Conservation (phyloP, 176 grass and related monocot genomes). For the Aegilops sharonensis region DNA sequence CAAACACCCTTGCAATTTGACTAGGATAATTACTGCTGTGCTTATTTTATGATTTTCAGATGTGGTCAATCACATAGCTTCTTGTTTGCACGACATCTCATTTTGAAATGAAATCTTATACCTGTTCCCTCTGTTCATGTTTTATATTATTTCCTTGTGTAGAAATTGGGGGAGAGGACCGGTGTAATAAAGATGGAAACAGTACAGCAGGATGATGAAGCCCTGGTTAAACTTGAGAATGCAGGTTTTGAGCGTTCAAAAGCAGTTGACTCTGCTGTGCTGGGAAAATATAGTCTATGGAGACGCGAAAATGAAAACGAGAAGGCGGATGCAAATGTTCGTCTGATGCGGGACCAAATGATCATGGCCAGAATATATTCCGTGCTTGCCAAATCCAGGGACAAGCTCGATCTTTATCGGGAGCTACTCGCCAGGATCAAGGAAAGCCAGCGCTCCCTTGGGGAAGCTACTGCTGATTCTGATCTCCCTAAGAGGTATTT, state of each 20-base stretch:
- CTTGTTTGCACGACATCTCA: background rate
- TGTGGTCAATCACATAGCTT: background rate
- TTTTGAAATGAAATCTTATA: conserved; percentile 1
- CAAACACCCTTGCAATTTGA: background rate
- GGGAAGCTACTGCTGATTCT: conserved; percentile 60
- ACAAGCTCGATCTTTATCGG: conserved; percentile 57
- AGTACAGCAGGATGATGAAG: conserved; percentile 55
- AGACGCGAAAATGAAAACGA: conserved; percentile 60
- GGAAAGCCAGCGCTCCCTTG: conserved; percentile 54
- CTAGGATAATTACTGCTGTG: background rate
- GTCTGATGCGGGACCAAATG: conserved; percentile 60
- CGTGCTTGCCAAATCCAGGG: conserved; percentile 53
- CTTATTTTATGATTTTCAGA: conserved; percentile 2
- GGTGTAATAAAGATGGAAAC: conserved; percentile 26
- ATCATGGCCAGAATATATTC: conserved; percentile 68
- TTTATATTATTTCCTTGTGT: conserved; percentile 25
- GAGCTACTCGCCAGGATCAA: conserved; percentile 51
- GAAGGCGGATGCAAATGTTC: conserved; percentile 54
- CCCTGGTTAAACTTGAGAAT: conserved; percentile 59
- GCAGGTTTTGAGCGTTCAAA: conserved; percentile 51
- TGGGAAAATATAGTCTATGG: conserved; percentile 68
- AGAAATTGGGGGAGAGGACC: conserved; percentile 43
- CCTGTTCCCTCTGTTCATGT: background rate
- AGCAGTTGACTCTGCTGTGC: conserved; percentile 65
- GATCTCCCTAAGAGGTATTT: conserved; percentile 52